Conservation (phyloP, 805 yeast genomes). For the Peterozyma xylosa region DNA sequence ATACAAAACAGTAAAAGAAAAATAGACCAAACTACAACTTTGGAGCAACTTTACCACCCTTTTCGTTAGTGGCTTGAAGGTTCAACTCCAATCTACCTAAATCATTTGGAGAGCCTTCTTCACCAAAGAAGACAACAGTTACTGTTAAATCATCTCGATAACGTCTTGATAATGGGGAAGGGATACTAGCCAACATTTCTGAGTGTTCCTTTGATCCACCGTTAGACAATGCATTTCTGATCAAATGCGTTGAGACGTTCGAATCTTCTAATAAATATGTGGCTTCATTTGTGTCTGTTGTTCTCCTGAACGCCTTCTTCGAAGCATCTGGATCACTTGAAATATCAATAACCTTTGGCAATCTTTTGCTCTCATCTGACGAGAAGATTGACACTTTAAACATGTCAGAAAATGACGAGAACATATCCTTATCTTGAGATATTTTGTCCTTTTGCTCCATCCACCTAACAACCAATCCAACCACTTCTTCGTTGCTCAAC, state of each 20-base stretch:
- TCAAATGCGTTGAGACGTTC: conserved; percentile 87
- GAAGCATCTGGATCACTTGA: conserved; percentile 49
- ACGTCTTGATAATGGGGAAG: conserved; percentile 83
- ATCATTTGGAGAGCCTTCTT: conserved; percentile 33
- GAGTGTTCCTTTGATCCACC: conserved; percentile 89
- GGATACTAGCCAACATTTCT: conserved; percentile 81
- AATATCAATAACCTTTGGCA: conserved; percentile 59
- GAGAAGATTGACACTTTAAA: neutral
- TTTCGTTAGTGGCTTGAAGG: conserved; percentile 38
- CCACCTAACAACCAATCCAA: conserved; percentile 91
- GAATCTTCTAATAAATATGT: conserved; percentile 67
- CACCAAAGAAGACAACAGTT: conserved; percentile 90
- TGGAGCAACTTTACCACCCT: conserved; percentile 48
- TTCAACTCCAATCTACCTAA: conserved; percentile 49
- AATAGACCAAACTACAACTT: conserved; percentile 25
- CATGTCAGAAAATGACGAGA: neutral
- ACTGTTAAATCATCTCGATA: conserved; percentile 96
- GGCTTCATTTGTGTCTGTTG: conserved; percentile 18
- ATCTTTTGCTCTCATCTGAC: conserved; percentile 28
- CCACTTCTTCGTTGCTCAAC: conserved; percentile 87
- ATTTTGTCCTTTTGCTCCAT: conserved; percentile 53
- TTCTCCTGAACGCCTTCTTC: conserved; percentile 69
- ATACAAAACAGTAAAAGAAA: neutral
- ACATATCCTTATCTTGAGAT: conserved; percentile 20
- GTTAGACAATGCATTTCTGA: conserved; percentile 81